Conservation (phyloP, 2,329 filamentous ascomycete species). For the Aspergillus udagawae region DNA sequence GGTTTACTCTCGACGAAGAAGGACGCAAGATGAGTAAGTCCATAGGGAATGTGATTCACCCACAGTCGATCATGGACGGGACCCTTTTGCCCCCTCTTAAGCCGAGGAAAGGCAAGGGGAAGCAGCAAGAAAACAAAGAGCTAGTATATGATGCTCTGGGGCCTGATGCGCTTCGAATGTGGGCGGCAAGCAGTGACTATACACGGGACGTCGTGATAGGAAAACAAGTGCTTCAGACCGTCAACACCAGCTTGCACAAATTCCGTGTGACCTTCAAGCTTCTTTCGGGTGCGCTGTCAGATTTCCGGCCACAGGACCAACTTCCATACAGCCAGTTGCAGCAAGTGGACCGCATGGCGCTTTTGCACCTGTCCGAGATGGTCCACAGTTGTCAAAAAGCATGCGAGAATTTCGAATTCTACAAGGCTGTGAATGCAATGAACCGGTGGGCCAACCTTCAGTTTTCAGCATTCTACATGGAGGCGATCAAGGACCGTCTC, state of each 20-base stretch:
- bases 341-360: slow-evolving; percentile 67
- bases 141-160: slow-evolving; percentile 67
- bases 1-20: slow-evolving; percentile 82
- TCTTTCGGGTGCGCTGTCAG: slow-evolving; percentile 70
- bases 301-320: slow-evolving; percentile 44
- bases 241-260: slow-evolving; percentile 75
- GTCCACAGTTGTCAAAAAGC: slow-evolving; percentile 62
- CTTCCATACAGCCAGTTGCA: slow-evolving; percentile 50
- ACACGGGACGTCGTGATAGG: slow-evolving; percentile 83
- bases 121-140: slow-evolving; percentile 31
- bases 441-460: slow-evolving; percentile 80
- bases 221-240: slow-evolving; percentile 67
- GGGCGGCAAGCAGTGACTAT: slow-evolving; percentile 90
- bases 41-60: slow-evolving; percentile 79
- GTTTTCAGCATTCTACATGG: slow-evolving; percentile 89
- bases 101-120: slow-evolving; percentile 55
- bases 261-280: slow-evolving; percentile 89
- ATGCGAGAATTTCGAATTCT: slow-evolving; percentile 73
- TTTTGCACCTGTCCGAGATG: slow-evolving; percentile 67
- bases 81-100: slow-evolving; percentile 69
- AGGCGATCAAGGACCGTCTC: slow-evolving; percentile 83
- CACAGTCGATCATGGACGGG: slow-evolving; percentile 80
- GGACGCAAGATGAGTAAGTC: slow-evolving; percentile 99
- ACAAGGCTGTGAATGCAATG: slow-evolving; percentile 67
- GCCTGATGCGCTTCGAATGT: slow-evolving; percentile 80